Percentiles rank a stretch among this genome's conserved stretches.
Evolutionary conservation across 129 eudicot genomes (phyloP).

Genomic region (Centella asiatica): DNA sequence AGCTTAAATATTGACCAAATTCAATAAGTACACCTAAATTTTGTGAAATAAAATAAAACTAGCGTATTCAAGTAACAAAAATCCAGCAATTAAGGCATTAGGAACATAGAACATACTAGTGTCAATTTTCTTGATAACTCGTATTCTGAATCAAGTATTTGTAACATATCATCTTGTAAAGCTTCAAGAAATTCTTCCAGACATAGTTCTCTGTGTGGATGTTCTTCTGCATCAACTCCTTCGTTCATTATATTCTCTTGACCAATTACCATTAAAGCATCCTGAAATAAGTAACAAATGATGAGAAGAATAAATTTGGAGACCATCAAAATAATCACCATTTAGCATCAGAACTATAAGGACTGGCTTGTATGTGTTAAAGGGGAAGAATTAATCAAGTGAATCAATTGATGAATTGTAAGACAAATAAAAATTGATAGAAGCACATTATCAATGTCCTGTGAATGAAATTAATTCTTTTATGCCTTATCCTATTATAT

Average conservation of each 20-base stretch:
- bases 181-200: slow-evolving; percentile 38
- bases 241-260: slow-evolving; percentile 25
- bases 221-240: slow-evolving; percentile 31
- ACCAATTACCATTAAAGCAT: slow-evolving; percentile 38
- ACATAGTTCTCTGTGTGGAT: slow-evolving; percentile 18
- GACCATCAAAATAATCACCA: not conserved
- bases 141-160: slow-evolving; percentile 57
- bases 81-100: slow-evolving; percentile 2
- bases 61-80: slow-evolving; percentile 6
- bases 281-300: slow-evolving; percentile 31
- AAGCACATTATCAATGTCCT: too few species aligned
- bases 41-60: not conserved
- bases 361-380: too few species aligned
- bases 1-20: not conserved
- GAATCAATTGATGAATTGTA: too few species aligned
- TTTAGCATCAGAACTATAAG: too few species aligned
- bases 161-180: slow-evolving; percentile 44
- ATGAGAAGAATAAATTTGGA: not conserved
- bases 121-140: slow-evolving; percentile 48
- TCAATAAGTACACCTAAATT: not conserved
- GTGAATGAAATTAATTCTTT: too few species aligned
- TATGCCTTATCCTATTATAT: too few species aligned
- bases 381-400: too few species aligned
- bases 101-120: slow-evolving; percentile 33
- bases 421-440: too few species aligned